Conservation (phyloP, 2,329 filamentous ascomycete species). For the Fusarium agapanthi region DNA sequence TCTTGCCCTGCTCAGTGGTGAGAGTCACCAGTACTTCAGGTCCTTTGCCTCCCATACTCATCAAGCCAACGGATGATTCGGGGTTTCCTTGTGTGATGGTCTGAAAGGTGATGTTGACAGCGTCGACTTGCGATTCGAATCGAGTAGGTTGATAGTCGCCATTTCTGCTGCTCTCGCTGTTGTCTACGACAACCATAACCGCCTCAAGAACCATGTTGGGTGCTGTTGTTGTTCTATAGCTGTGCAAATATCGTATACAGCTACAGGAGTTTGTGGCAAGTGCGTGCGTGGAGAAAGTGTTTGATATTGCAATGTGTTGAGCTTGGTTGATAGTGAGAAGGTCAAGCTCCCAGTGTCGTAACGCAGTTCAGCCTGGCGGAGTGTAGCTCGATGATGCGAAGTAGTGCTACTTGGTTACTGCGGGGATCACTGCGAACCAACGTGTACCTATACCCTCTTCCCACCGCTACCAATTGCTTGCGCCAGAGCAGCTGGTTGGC, state of each 20-base stretch:
- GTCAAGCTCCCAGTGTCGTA: slow-evolving; percentile 51
- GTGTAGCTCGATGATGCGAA: slow-evolving; percentile 28
- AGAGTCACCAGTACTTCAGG: slow-evolving; percentile 96
- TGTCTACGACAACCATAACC: slow-evolving; percentile 99
- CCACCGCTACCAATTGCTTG: slow-evolving; percentile 22
- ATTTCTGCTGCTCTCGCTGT: slow-evolving; percentile 98
- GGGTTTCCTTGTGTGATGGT: slow-evolving; percentile 95
- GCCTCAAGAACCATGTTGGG: slow-evolving; percentile 96
- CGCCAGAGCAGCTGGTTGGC: slow-evolving; percentile 33
- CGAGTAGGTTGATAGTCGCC: slow-evolving; percentile 91
- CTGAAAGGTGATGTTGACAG: slow-evolving; percentile 93
- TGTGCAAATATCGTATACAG: neutral
- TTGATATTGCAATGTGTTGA: slow-evolving; percentile 23
- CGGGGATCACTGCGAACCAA: neutral
- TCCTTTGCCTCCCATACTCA: slow-evolving; percentile 99
- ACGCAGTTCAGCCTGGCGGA: slow-evolving; percentile 57
- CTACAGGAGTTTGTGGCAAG: slow-evolving; percentile 4
- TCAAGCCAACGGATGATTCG: slow-evolving; percentile 95
- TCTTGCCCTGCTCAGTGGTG: slow-evolving; percentile 95
- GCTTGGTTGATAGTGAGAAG: slow-evolving; percentile 41
- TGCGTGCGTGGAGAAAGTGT: neutral
- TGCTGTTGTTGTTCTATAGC: slow-evolving; percentile 40
- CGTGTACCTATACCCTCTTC: slow-evolving; percentile 33
- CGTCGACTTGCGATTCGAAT: slow-evolving; percentile 96
- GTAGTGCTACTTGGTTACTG: slow-evolving; percentile 37